A percentile compares a stretch with the other conserved stretches of the same genome.
Evolutionary conservation across 352 stramenopile species (phyloP).

Genomic region (Phytophthora rubi): DNA sequence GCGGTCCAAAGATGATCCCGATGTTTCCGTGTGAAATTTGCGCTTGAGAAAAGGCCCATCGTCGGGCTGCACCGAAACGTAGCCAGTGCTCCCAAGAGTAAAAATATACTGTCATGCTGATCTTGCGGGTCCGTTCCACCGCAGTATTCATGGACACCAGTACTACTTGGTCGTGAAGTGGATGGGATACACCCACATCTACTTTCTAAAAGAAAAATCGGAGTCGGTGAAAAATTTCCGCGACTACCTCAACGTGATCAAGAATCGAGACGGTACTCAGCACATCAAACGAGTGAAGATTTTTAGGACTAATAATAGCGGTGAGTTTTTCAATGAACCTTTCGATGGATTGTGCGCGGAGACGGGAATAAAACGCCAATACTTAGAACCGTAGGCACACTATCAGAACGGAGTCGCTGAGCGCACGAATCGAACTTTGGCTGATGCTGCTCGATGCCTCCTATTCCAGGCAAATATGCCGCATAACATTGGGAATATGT

Average conservation of each 20-base stretch:
- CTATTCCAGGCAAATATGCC: constrained; percentile 1
- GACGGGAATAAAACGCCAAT: constrained; percentile 1
- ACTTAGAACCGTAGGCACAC: constrained; percentile 11
- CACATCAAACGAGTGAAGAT: neutral
- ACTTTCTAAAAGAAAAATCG: constrained; percentile 14
- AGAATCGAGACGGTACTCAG: neutral
- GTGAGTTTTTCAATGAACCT: constrained; percentile 6
- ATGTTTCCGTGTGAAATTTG: constrained; percentile 8
- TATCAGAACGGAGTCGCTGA: constrained; percentile 16
- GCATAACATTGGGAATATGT: constrained; percentile 13
- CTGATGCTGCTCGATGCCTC: neutral
- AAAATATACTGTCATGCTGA: constrained; percentile 16
- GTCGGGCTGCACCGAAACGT: neutral
- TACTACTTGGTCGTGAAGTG: constrained; percentile 10
- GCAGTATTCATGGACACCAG: constrained; percentile 7
- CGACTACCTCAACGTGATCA: neutral
- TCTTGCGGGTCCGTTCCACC: neutral
- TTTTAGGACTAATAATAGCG: constrained; percentile 1
- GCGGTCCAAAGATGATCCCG: neutral
- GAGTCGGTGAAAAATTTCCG: neutral
- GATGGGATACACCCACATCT: constrained; percentile 9
- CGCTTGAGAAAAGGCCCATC: neutral
- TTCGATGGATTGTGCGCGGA: constrained; percentile 1
- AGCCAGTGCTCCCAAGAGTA: neutral
- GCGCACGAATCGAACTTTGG: constrained; percentile 11